Conservation (phyloP, 164 flowering plant genomes). For the Macadamia tetraphylla region DNA sequence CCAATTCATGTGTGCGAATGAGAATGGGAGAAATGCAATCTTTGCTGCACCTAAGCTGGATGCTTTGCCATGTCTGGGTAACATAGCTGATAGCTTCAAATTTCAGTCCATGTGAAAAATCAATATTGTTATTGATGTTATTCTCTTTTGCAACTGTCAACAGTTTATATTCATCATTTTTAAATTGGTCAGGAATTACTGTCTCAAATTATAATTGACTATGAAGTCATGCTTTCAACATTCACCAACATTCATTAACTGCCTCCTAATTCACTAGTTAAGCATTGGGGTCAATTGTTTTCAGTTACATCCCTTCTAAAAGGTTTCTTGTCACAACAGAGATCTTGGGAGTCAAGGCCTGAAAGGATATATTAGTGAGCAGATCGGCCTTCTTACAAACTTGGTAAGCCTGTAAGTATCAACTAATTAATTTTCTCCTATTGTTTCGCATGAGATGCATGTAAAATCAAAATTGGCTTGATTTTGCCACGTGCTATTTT, state of each 20-base stretch:
- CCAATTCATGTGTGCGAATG: too few species aligned
- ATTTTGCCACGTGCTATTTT: neutral
- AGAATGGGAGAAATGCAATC: too few species aligned
- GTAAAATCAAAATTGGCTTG: neutral
- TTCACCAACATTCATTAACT: neutral
- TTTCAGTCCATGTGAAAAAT: neutral
- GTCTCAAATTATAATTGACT: neutral
- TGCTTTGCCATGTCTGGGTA: too few species aligned
- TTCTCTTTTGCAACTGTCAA: too few species aligned
- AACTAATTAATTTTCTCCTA: slow-evolving; percentile 1
- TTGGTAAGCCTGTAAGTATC: slow-evolving; percentile 97
- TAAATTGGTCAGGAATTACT: neutral
- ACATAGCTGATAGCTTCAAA: too few species aligned
- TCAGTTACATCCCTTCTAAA: neutral
- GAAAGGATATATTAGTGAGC: slow-evolving; percentile 84
- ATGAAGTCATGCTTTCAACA: neutral
- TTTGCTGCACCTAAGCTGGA: too few species aligned
- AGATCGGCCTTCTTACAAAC: slow-evolving; percentile 68
- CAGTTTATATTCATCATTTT: neutral
- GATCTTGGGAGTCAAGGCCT: slow-evolving; percentile 93
- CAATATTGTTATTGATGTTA: neutral
- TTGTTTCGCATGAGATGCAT: neutral
- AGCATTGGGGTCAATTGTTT: neutral
- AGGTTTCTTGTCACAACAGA: slow-evolving; percentile 29
- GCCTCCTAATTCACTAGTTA: neutral